Evolutionary conservation across 768 basidiomycete genomes (phyloP).

Genomic region (Phaeotremella skinneri): DNA sequence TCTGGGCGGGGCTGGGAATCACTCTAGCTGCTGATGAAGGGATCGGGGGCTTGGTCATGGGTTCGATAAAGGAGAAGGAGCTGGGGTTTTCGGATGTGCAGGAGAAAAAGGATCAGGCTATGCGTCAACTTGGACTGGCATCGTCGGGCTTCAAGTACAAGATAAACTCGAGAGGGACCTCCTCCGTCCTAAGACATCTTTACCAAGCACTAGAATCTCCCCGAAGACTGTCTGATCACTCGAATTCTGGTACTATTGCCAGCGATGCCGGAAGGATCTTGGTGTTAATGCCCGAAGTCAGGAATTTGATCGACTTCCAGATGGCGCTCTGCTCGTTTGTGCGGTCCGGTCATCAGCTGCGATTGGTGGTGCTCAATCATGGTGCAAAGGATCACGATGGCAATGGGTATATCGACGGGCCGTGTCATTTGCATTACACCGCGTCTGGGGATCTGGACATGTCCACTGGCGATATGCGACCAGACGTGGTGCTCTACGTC

Average conservation of each 20-base stretch:
- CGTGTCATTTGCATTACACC: constrained; percentile 1
- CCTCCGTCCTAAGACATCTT: neutral
- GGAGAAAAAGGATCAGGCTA: no score
- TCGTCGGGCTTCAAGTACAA: neutral
- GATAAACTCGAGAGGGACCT: neutral
- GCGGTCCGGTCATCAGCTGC: neutral
- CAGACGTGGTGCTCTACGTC: neutral
- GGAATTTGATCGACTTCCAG: neutral
- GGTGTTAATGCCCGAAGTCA: neutral
- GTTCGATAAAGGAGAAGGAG: neutral
- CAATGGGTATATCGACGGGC: neutral
- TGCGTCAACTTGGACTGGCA: no score
- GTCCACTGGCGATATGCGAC: neutral
- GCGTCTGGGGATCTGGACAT: neutral
- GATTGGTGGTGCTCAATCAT: neutral
- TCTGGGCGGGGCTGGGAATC: neutral
- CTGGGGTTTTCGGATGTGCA: no score
- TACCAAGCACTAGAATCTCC: neutral
- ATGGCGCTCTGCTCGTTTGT: neutral
- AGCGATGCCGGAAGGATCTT: neutral
- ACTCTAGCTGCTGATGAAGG: neutral
- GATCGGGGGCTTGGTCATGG: neutral
- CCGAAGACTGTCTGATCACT: neutral
- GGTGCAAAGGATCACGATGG: neutral
- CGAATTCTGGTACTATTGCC: neutral